Base-by-base conservation (phyloP, 177 flowering plant species). In the Telopea speciosissima region DNA sequence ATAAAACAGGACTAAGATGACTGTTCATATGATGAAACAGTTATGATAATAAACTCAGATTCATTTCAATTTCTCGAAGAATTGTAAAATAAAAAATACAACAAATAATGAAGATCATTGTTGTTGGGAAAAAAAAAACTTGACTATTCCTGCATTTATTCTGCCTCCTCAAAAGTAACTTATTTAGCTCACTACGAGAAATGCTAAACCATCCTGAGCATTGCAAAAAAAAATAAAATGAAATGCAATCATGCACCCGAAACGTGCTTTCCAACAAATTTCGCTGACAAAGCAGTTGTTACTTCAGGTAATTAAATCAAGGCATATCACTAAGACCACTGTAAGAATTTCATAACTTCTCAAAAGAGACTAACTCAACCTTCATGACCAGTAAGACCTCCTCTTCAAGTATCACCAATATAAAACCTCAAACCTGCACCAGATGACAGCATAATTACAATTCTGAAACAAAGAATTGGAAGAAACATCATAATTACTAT, bases 351-450 rank as follows among this genome's bases (percentile, higher is more conserved):
- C 40, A 36, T 19, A 58, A 58, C 24, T 58, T 58, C 0, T 19
- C 40, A 36, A 1, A 22, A 26, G 19, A 59, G 59, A 1, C 28
- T 26, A 25, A 44, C 42, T 16, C 22, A 0, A 72, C 75, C 65
- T 66, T 60, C 60, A 40, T 44, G 31, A 16, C 64, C 24, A 65
- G 22, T 17, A 42, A 45, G 26, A 13, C 23, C 23, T 28, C 8
- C 42, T 63, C 33, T 28, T 45, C 66, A 44, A 73, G 49, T 31
- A 23, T 44, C 24, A 19, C 13, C 21, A 22, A 12, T 26, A 44
- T 67, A 6, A 67, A 62, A 17, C 31, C 52, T 73, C 14, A 1
- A 63, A 67, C 67, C 70, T 73, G 75, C 67, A 67, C 8, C 36
- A 70, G 24, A 25, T 11, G 21, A 40, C 56, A 42, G 61, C 21